Evolutionary conservation across 2,329 filamentous ascomycete genomes (phyloP).

Genomic region (Pyrenophora graminea): DNA sequence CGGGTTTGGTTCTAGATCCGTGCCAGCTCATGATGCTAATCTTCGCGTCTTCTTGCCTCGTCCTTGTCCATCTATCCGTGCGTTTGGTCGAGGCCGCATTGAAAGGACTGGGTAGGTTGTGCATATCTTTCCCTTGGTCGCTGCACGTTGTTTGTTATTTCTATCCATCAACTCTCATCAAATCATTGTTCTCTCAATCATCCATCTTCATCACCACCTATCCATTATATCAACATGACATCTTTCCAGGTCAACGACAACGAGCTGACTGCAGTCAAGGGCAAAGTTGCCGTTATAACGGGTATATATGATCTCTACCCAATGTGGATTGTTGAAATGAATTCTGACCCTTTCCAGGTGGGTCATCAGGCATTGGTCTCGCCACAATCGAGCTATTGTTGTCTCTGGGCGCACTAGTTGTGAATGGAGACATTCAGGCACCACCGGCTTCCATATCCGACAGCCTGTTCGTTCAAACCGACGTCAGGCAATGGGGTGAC

Average conservation of each 20-base stretch:
- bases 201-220: too few species aligned
- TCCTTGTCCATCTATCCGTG: slow-evolving; percentile 2
- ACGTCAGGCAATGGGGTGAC: slow-evolving; percentile 58
- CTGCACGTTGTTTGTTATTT: neutral
- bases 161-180: slow-evolving; percentile 1
- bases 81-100: neutral
- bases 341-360: slow-evolving; percentile 45
- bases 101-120: neutral
- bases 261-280: slow-evolving; percentile 23
- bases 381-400: slow-evolving; percentile 59
- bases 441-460: slow-evolving; percentile 22
- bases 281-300: slow-evolving; percentile 29
- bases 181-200: neutral
- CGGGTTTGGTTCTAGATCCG: slow-evolving; percentile 1
- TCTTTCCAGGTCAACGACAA: slow-evolving; percentile 28
- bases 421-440: slow-evolving; percentile 58
- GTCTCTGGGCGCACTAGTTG: slow-evolving; percentile 58
- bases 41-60: neutral
- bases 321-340: neutral
- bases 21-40: slow-evolving; percentile 2
- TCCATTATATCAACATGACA: slow-evolving; percentile 14
- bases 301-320: slow-evolving; percentile 11
- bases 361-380: slow-evolving; percentile 63
- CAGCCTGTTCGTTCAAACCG: slow-evolving; percentile 36
- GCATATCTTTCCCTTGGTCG: slow-evolving; percentile 8